Base-by-base conservation (phyloP, 768 basidiomycete species). In the Rickenella mellea region DNA sequence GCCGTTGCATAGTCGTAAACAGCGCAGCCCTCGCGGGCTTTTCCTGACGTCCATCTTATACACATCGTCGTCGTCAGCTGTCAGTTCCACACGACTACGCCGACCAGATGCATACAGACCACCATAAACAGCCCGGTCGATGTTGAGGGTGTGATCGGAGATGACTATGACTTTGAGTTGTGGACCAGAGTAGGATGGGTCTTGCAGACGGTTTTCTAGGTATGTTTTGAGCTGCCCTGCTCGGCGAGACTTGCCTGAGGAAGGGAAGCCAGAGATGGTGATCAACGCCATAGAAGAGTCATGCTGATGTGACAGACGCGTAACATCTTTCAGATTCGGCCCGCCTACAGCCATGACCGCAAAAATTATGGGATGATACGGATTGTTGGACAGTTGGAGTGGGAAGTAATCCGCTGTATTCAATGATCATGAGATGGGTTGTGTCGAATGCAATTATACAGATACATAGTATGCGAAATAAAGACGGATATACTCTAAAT, bases 251-350 rank as follows among this genome's bases (percentile, higher is more conserved):
- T 99, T 99, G 43, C 94, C 93, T 30, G 84, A 81, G 50, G 71
- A 80, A 0, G 94, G 94, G 63, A 73, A 93, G 12, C 94, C 94
- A 22, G 85, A 73, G 29, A 98, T 67, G 2, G 91, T 94, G 50
- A 99, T 68, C 30, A 96, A 71, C n/a, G 94, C 90, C 94, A 97
- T 96, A 41, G 8, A 21, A 15, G 9, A 17, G 19, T 10, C 15
- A 22, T 17, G 10, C 33, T n/a, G 3, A 11, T 10, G 33, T 36
- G 33, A 5, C 21, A 5, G 32, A 33, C 32, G 21, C 5, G 32
- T 6, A 36, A 36, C 3, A 36, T 17, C 6, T 32, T n/a, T n/a
- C n/a, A n/a, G n/a, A n/a, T n/a, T n/a, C n/a, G n/a, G n/a, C n/a
- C n/a, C n/a, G n/a, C n/a, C n/a, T n/a, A n/a, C n/a, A n/a, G n/a